Conservation (phyloP, 208 protist species). For the Crithidia brevicula region DNA sequence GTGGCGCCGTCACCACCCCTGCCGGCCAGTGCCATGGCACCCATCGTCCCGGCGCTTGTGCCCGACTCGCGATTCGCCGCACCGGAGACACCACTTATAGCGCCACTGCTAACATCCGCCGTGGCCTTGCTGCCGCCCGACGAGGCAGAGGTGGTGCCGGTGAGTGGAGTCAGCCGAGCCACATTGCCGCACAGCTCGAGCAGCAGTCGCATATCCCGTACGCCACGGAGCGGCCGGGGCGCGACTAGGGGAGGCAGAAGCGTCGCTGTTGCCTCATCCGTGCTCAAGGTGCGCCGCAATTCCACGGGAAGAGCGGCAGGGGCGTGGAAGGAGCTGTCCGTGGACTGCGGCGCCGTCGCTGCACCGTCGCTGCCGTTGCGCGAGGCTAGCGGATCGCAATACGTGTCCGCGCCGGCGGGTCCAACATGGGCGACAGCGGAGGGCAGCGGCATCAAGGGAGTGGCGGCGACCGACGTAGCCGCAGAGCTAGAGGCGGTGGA, state of each 20-base stretch:
- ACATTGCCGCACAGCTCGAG: conserved; percentile 35
- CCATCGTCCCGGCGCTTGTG: not conserved
- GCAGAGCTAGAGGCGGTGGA: conserved; percentile 6
- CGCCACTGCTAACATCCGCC: not conserved
- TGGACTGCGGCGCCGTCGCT: not conserved
- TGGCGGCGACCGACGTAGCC: conserved; percentile 7
- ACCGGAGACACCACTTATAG: not conserved
- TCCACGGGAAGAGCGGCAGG: not conserved
- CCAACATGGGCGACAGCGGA: not conserved
- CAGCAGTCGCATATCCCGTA: conserved; percentile 31
- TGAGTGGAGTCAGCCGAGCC: conserved; percentile 29
- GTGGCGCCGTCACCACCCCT: not conserved
- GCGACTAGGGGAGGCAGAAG: not conserved
- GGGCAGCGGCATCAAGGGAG: conserved; percentile 24
- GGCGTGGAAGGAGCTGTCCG: conserved; percentile 9
- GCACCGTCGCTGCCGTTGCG: not conserved
- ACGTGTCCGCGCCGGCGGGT: not conserved
- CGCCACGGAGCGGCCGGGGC: conserved; percentile 12
- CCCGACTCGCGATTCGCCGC: not conserved
- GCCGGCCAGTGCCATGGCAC: conserved; percentile 2
- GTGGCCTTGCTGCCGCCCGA: conserved; percentile 5
- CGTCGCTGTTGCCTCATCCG: not conserved
- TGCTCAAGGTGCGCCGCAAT: not conserved
- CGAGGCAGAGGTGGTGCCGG: conserved; percentile 12
- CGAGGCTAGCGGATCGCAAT: not conserved